Percentiles rank a stretch among this genome's conserved stretches.
These are phyloP conservation scores for Sporisorium scitamineum DNA, from an alignment of 1,284 basidiomycete genomes.

Conservation along the genomic window DNA sequence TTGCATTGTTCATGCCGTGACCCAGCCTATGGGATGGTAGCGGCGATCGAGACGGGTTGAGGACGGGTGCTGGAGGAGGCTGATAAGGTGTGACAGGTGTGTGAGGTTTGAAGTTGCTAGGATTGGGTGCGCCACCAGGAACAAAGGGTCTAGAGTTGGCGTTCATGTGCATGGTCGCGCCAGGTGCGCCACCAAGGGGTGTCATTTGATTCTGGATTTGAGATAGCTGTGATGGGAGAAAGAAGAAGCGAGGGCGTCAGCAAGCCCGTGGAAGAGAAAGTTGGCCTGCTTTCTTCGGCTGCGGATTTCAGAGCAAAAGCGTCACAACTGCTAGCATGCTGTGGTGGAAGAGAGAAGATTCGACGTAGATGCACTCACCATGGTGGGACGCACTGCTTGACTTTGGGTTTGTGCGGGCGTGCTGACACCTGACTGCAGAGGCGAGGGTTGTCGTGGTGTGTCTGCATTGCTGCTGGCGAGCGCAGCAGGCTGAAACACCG, in stretches of 20 bases:
- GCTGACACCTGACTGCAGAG: neutral
- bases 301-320: neutral
- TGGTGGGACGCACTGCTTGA: neutral
- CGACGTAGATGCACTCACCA: neutral
- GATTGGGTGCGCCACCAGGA: constrained; percentile 9
- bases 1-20: constrained; percentile 32
- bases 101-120: constrained; percentile 19
- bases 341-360: neutral
- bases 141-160: constrained; percentile 40
- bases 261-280: neutral
- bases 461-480: neutral
- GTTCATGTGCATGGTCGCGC: constrained; percentile 33
- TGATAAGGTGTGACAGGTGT: constrained; percentile 13
- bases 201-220: constrained; percentile 50
- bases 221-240: constrained; percentile 12
- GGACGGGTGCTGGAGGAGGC: neutral
- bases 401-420: neutral
- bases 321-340: neutral
- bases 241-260: constrained; percentile 1
- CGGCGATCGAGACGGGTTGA: constrained; percentile 18
- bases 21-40: constrained; percentile 22
- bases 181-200: constrained; percentile 7
- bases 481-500: constrained; percentile 31
- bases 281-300: neutral
- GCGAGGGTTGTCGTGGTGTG: constrained; percentile 14